Conservation (phyloP, 2,329 filamentous ascomycete genomes). For the Sporothrix globosa region DNA sequence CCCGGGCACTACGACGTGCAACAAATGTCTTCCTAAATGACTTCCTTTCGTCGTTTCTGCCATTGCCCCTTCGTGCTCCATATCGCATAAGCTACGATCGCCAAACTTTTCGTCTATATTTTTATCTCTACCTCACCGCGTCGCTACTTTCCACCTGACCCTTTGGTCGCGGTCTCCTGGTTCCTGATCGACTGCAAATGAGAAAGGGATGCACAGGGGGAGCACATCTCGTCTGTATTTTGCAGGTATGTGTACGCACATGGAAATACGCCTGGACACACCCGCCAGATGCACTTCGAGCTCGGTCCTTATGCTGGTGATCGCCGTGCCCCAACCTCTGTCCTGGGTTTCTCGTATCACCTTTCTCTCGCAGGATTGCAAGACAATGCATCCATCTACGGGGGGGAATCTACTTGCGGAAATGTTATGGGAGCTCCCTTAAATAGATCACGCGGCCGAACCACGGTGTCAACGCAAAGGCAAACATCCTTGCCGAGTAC, state of each 20-base stretch:
- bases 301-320: constrained; percentile 9
- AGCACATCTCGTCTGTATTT: background rate
- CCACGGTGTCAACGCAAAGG: background rate
- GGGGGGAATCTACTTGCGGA: background rate
- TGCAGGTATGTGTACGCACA: background rate
- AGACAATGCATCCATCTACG: background rate
- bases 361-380: background rate
- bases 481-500: too few species aligned
- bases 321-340: background rate
- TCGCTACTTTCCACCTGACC: background rate
- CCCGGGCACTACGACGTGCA: background rate
- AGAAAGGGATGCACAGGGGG: constrained; percentile 23
- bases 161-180: constrained; percentile 1
- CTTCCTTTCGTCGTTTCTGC: background rate
- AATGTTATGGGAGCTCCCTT: constrained; percentile 12
- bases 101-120: background rate
- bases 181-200: constrained; percentile 24
- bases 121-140: background rate
- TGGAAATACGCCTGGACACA: constrained; percentile 15
- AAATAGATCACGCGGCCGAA: constrained; percentile 5
- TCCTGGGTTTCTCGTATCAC: background rate
- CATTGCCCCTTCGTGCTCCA: background rate
- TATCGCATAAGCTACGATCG: constrained; percentile 3
- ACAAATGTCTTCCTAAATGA: too few species aligned
- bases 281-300: background rate